Conservation (phyloP, 202 grass and related monocot genomes). For the Alloteropsis angusta region DNA sequence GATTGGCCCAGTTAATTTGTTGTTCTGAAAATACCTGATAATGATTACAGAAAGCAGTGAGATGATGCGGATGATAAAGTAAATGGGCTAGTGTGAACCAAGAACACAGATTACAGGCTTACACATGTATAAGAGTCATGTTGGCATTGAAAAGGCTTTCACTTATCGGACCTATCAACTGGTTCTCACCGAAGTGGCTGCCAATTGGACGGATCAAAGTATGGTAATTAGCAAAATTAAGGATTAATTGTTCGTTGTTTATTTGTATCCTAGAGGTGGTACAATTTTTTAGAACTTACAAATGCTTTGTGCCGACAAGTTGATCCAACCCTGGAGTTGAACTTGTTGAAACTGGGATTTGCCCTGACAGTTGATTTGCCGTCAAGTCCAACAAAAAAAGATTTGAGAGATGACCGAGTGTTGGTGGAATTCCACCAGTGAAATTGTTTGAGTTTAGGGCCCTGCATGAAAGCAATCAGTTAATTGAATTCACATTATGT, state of each 20-base stretch:
- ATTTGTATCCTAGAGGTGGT: conserved; percentile 1
- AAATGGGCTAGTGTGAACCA: conserved; percentile 8
- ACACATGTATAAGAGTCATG: conserved; percentile 69
- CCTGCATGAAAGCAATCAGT: conserved; percentile 28
- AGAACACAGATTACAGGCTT: conserved; percentile 52
- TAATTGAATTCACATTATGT: conserved; percentile 11
- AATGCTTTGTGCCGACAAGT: conserved; percentile 51
- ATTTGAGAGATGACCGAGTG: conserved; percentile 54
- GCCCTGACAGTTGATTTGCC: conserved; percentile 60
- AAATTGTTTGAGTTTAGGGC: conserved; percentile 75
- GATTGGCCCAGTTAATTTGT: conserved; percentile 60
- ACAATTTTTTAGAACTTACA: conserved; percentile 47
- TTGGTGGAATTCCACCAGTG: conserved; percentile 59
- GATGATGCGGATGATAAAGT: neutral
- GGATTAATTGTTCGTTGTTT: neutral
- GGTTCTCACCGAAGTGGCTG: conserved; percentile 84
- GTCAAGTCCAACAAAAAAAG: conserved; percentile 77
- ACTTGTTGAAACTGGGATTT: conserved; percentile 54
- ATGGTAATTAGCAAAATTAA: conserved; percentile 15
- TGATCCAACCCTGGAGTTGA: conserved; percentile 52
- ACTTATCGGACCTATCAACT: conserved; percentile 54
- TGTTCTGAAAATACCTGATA: conserved; percentile 65
- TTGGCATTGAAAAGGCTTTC: conserved; percentile 50
- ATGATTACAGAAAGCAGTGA: conserved; percentile 24
- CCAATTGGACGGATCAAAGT: conserved; percentile 12